Conservation (phyloP, 2,329 filamentous ascomycete species). For the Colletotrichum sp. region DNA sequence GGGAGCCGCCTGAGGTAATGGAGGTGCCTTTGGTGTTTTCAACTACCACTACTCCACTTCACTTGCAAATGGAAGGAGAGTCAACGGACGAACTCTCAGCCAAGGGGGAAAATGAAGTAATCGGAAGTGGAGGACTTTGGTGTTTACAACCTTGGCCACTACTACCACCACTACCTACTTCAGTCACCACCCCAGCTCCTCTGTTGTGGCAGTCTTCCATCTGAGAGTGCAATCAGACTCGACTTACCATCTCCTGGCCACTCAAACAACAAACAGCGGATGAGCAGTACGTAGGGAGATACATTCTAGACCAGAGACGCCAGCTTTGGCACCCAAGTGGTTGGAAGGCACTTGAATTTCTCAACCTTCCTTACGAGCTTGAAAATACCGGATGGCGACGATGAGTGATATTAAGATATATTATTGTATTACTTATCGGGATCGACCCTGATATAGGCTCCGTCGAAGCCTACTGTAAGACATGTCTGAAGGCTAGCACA, state of each 20-base stretch:
- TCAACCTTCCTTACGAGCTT: too few species aligned
- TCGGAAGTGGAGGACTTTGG: not conserved
- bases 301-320: not conserved
- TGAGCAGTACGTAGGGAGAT: not conserved
- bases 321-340: not conserved
- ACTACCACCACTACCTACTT: not conserved
- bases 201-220: not conserved
- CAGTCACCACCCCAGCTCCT: not conserved
- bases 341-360: too few species aligned
- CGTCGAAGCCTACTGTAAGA: not conserved
- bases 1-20: not conserved
- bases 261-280: not conserved
- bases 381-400: not conserved
- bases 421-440: not conserved
- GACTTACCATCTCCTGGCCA: not conserved
- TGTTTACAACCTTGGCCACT: not conserved
- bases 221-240: not conserved
- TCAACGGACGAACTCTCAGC: not conserved
- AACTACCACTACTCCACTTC: not conserved
- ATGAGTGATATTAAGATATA: not conserved
- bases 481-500: slow-evolving; percentile 29
- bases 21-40: not conserved
- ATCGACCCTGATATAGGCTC: not conserved
- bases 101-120: not conserved
- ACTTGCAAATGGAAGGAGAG: not conserved